A percentile compares a stretch with the other conserved stretches of the same genome.
Conservation (phyloP, 495 filamentous ascomycete species). For the Coniosporium apollinis region DNA sequence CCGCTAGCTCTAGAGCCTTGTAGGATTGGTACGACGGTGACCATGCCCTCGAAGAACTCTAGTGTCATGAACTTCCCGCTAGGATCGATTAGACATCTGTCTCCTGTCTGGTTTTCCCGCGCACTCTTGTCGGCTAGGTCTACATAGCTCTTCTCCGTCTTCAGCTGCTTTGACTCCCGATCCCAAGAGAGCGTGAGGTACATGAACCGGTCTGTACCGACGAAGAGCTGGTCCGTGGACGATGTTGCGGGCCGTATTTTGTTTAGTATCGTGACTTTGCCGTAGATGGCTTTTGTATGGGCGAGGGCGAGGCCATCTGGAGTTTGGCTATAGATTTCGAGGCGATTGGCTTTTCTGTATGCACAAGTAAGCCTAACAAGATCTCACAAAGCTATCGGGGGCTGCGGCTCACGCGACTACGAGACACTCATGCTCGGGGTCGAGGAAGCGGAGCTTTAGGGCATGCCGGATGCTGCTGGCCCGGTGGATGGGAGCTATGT, state of each 20-base stretch:
- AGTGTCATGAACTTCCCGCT: slow-evolving; percentile 64
- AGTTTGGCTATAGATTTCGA: slow-evolving; percentile 63
- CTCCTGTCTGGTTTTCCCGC: slow-evolving; percentile 56
- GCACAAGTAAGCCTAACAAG: slow-evolving; percentile 2
- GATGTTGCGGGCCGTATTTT: slow-evolving; percentile 59
- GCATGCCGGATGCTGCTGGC: slow-evolving; percentile 83
- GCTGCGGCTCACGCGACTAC: slow-evolving; percentile 75
- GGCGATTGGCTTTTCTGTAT: slow-evolving; percentile 68
- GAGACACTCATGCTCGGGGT: slow-evolving; percentile 57
- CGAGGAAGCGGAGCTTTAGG: slow-evolving; percentile 58
- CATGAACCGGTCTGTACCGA: slow-evolving; percentile 74
- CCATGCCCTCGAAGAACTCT: slow-evolving; percentile 75
- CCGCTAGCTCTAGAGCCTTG: slow-evolving; percentile 33
- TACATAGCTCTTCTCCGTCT: slow-evolving; percentile 50
- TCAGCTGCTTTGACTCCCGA: slow-evolving; percentile 36
- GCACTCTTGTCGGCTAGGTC: slow-evolving; percentile 67
- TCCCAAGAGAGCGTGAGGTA: slow-evolving; percentile 90
- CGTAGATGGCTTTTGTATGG: slow-evolving; percentile 55
- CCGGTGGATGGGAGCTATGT: slow-evolving; percentile 82
- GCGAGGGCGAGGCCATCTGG: slow-evolving; percentile 42
- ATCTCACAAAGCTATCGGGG: no score
- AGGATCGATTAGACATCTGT: slow-evolving; percentile 70
- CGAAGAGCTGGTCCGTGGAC: slow-evolving; percentile 70
- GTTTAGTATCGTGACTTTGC: slow-evolving; percentile 70
- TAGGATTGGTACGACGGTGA: slow-evolving; percentile 57